Evolutionary conservation across 371 early-diverging fungal genomes (phyloP).

Genomic region (Mortierella sp.): DNA sequence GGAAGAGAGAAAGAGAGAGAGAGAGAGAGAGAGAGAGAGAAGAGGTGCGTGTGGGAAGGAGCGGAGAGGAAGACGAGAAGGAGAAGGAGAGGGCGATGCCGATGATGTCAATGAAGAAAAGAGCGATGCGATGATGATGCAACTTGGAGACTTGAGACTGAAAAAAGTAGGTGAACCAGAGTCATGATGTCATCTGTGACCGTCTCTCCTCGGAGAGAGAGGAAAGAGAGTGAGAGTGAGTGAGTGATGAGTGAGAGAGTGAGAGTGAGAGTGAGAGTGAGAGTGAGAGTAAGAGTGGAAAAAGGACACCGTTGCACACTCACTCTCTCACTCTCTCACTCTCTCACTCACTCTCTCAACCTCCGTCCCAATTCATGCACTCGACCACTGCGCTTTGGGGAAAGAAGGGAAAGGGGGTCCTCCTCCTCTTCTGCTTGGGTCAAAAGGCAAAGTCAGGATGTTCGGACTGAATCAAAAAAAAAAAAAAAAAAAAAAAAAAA

Average conservation of each 20-base stretch:
- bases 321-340: no score
- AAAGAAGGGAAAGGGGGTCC: no score
- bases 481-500: no score
- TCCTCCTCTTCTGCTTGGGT: no score
- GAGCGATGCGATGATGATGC: not conserved
- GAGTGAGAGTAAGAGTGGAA: no score
- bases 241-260: not conserved
- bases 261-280: no score
- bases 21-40: not conserved
- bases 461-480: no score
- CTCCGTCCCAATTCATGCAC: no score
- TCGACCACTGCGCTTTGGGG: no score
- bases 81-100: not conserved
- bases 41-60: not conserved
- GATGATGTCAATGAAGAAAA: not conserved
- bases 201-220: not conserved
- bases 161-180: not conserved
- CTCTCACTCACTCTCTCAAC: no score
- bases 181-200: not conserved
- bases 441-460: no score
- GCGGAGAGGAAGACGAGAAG: not conserved
- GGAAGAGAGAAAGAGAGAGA: not conserved
- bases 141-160: not conserved
- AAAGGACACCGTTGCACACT: no score
- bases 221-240: not conserved